Base-by-base conservation (phyloP, 768 basidiomycete genomes). In the Mrakia blollopis region DNA sequence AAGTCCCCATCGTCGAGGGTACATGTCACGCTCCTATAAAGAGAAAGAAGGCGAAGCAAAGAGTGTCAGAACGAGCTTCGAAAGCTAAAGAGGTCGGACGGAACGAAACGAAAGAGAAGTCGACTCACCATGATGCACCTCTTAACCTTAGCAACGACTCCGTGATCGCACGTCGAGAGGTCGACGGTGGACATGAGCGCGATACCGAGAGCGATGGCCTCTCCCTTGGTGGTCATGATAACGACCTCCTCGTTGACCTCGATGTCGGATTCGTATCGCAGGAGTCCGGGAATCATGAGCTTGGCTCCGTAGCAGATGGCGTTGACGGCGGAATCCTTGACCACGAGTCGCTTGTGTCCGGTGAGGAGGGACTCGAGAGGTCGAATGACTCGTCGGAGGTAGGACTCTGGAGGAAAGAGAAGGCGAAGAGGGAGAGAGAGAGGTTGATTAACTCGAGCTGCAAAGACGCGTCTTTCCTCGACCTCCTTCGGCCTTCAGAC, bases 221-320 rank as follows among this genome's bases (percentile, higher is more conserved):
- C 94, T 67, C 94, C 96, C 87, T 98, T 98, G 54, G 96, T 98
- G 70, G 96, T 98, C 94, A 98, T 98, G 79, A 98, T 85, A 62
- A 98, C 95, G 57, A 98, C 91, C 84, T 98, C 96, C 84, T 98
- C 96, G 83, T 96, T 89, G 73, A 97, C 85, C 79, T 93, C 89
- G 80, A 98, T 98, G 82, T 97, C 96, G 52, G 90, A 89, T 84
- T 98, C 94, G 83, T 98, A 99, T 81, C 97, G 92, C 74, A 99
- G 87, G 62, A 99, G 87, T 83, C 97, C 97, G 79, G 97, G 97
- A 81, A 99, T 94, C 97, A 99, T 99, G 82, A 99, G 90, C 84
- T 98, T 98, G 76, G 97, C 97, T 79, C 97, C 97, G 84, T 99
- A 98, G 86, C 96, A 98, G 78, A 99, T 93, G 71, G 97, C 97